phyloP scores from a whole-genome alignment of 805 yeast genomes.

The Metschnikowia vanudenii region DNA sequence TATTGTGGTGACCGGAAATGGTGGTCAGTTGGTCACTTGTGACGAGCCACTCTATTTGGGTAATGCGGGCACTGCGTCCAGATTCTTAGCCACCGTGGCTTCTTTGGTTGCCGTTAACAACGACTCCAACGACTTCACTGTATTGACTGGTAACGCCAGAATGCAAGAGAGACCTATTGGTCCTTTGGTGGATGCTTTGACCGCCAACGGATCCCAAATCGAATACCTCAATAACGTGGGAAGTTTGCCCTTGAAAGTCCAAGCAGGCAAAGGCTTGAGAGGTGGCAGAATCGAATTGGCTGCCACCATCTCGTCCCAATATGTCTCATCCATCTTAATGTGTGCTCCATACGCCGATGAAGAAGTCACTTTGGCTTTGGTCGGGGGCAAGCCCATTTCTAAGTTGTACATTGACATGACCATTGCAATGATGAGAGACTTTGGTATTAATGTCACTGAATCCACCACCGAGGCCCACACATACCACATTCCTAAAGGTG shows the following conservation, averaged over 20 bases:
- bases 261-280: constrained; percentile 65
- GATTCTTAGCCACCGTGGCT: constrained; percentile 91
- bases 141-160: constrained; percentile 89
- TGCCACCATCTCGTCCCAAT: constrained; percentile 96
- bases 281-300: constrained; percentile 94
- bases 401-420: constrained; percentile 97
- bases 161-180: constrained; percentile 98
- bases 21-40: constrained; percentile 69
- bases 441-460: constrained; percentile 75
- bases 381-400: constrained; percentile 96
- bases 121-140: constrained; percentile 43
- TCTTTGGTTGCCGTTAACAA: constrained; percentile 60
- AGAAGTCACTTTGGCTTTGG: constrained; percentile 83
- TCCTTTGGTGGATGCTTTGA: constrained; percentile 88
- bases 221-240: constrained; percentile 72
- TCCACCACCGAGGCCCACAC: constrained; percentile 75
- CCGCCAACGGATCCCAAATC: constrained; percentile 72
- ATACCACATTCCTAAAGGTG: constrained; percentile 85
- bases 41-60: constrained; percentile 78
- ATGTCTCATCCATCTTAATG: constrained; percentile 93
- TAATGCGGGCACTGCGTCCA: constrained; percentile 97
- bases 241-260: constrained; percentile 77
- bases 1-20: constrained; percentile 78
- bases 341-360: constrained; percentile 93
- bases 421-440: constrained; percentile 86